Base-by-base conservation (phyloP, 192 early-diverging fungal genomes). In the Backusella luteola region DNA sequence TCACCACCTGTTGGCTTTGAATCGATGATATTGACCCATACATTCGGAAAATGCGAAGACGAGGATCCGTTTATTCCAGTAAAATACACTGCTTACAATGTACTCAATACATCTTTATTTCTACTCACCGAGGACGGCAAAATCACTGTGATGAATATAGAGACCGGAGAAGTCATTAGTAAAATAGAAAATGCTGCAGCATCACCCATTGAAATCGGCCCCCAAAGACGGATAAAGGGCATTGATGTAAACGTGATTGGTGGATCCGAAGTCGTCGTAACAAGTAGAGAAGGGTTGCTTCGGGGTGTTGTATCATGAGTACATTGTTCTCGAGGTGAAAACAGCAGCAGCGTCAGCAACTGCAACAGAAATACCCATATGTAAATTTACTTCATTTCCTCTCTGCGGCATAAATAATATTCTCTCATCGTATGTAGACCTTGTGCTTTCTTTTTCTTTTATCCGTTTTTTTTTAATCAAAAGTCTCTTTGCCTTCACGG, bases 81-180 rank as follows among this genome's bases (percentile, higher is more conserved):
- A 41, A 82, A 82, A 21, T 82, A 82, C 67, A 75, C 80, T 0
- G 80, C 80, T 12, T 82, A 82, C 32, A 82, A 82, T 46, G 80
- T 82, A 23, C 49, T 82, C 14, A 72, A 74, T 29, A 78, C 71
- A 3, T 71, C 69, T 17, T 46, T 82, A 14, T 82, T 82, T 56
- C 39, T 82, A 17, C 59, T 82, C 4, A 82, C 80, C 9, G 80
- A 82, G 42, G 76, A 77, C 36, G 80, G 80, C 36, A 73, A 78
- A 35, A 69, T 82, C 8, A 82, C 80, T 6, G 66, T 82, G 0
- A 42, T 82, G 44, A 77, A 82, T 44, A 77, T 82, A 5, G 80
- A 82, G 38, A 78, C 80, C 5, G 80, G 80, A 41, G 39, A 73
- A n/a, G 73, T 82, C 4, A 77, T 69, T 12, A 69, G 73, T 15